Conservation (phyloP, 2,329 filamentous ascomycete species). For the Trichophaea hybrida region DNA sequence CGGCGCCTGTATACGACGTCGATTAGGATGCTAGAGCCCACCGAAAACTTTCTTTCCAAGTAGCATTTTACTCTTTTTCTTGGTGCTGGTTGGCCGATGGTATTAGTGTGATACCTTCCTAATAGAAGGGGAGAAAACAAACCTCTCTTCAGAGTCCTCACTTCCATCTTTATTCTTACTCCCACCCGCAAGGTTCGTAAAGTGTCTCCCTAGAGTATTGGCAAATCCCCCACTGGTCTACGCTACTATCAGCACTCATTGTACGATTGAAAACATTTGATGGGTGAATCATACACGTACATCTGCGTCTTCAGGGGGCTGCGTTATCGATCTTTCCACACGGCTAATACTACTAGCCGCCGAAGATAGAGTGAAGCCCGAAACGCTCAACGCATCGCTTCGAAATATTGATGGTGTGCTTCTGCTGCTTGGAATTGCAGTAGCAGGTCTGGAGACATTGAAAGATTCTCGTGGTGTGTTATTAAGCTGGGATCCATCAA, state of each 20-base stretch:
- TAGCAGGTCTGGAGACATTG: not conserved
- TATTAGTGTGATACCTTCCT: not conserved
- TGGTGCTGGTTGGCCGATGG: slow-evolving; percentile 20
- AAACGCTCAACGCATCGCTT: not conserved
- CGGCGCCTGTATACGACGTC: too few relatives aligned
- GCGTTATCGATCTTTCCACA: not conserved
- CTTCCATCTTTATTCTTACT: slow-evolving; percentile 21
- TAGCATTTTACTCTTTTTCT: slow-evolving; percentile 28
- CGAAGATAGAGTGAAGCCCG: not conserved
- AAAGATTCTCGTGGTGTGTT: not conserved
- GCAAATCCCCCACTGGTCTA: slow-evolving; percentile 16
- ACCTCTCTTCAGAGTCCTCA: slow-evolving; percentile 27
- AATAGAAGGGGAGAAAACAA: not conserved
- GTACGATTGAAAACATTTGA: not conserved
- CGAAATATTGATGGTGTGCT: not conserved
- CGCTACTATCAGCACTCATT: not conserved
- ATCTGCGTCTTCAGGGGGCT: not conserved
- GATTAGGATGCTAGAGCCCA: not conserved
- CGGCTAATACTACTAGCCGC: not conserved
- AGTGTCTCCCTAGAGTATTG: slow-evolving; percentile 26
- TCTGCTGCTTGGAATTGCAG: not conserved
- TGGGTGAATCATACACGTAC: not conserved
- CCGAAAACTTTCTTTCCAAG: slow-evolving; percentile 29
- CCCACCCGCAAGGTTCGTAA: slow-evolving; percentile 23
- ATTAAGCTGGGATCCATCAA: not conserved